Conservation (phyloP, 305 asterid species). For the Galium porrigens region DNA sequence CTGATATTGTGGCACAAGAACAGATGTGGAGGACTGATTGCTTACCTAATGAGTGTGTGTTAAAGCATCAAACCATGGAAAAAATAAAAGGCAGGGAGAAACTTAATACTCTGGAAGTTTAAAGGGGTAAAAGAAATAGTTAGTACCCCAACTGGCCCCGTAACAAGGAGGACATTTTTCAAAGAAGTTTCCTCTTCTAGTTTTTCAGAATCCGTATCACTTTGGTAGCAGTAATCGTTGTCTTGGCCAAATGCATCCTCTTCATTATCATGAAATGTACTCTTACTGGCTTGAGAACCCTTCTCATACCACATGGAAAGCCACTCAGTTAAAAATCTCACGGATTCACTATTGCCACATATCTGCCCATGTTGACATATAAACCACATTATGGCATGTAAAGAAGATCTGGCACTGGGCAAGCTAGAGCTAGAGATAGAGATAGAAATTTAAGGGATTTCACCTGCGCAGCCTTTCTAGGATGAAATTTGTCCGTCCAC, state of each 20-base stretch:
- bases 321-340: conserved; percentile 68
- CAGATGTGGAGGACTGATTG: background rate
- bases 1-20: background rate
- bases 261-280: conserved; percentile 28
- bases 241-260: conserved; percentile 25
- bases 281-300: conserved; percentile 33
- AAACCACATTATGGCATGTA: background rate
- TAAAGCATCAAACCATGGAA: background rate
- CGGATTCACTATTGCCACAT: conserved; percentile 78
- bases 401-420: background rate
- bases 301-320: conserved; percentile 70
- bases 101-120: background rate
- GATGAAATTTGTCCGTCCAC: conserved; percentile 88
- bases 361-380: conserved; percentile 35
- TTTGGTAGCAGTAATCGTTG: conserved; percentile 31
- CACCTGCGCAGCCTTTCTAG: conserved; percentile 72
- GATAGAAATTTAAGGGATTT: conserved; percentile 15
- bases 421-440: background rate
- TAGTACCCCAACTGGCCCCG: conserved; percentile 96
- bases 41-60: background rate
- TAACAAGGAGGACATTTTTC: conserved; percentile 75
- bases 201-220: conserved; percentile 45
- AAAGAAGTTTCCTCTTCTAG: conserved; percentile 41
- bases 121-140: conserved; percentile 10
- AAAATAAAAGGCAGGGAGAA: background rate